Percentiles rank a stretch among this genome's conserved stretches.
Evolutionary conservation across 768 basidiomycete species (phyloP).

Genomic region (Xanthoconium stramineum): DNA sequence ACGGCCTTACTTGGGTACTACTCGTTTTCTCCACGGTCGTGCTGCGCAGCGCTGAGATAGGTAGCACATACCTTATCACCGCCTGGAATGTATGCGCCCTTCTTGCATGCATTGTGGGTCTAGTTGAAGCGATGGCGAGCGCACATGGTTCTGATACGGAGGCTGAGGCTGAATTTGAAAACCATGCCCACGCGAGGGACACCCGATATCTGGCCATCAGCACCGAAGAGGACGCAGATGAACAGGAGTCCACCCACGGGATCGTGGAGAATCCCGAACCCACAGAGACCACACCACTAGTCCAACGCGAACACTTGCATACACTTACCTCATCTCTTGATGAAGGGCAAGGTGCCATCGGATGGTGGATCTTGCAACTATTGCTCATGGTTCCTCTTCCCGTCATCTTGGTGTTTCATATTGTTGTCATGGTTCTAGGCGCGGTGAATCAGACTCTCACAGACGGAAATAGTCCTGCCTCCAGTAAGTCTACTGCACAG

Average conservation of each 20-base stretch:
- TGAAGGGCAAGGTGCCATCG: conserved; percentile 23
- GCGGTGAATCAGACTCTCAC: conserved; percentile 55
- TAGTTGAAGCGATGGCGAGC: conserved; percentile 34
- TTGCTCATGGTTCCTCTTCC: conserved; percentile 53
- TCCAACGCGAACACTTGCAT: conserved; percentile 32
- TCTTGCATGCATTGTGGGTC: conserved; percentile 38
- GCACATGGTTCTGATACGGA: conserved; percentile 11
- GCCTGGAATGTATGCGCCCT: conserved; percentile 50
- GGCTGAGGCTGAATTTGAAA: conserved; percentile 1
- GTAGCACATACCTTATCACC: conserved; percentile 55
- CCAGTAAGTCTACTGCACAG: conserved; percentile 46
- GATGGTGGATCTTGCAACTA: conserved; percentile 62
- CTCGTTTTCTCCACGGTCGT: conserved; percentile 50
- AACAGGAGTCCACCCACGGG: conserved; percentile 14
- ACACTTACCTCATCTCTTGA: not conserved
- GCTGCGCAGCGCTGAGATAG: conserved; percentile 41
- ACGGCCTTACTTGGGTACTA: conserved; percentile 56
- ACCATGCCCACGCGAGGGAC: conserved; percentile 11
- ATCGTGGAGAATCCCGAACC: conserved; percentile 39
- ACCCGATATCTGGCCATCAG: conserved; percentile 27
- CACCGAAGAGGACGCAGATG: conserved; percentile 16
- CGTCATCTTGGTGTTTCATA: conserved; percentile 50
- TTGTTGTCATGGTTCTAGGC: conserved; percentile 44
- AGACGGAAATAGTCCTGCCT: conserved; percentile 53
- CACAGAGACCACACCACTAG: conserved; percentile 58